Evolutionary conservation across 1,139 yeast species (phyloP), one percentile per base, ranked within the genome.

Genomic region (Kurtzmaniella quercitrusa): DNA sequence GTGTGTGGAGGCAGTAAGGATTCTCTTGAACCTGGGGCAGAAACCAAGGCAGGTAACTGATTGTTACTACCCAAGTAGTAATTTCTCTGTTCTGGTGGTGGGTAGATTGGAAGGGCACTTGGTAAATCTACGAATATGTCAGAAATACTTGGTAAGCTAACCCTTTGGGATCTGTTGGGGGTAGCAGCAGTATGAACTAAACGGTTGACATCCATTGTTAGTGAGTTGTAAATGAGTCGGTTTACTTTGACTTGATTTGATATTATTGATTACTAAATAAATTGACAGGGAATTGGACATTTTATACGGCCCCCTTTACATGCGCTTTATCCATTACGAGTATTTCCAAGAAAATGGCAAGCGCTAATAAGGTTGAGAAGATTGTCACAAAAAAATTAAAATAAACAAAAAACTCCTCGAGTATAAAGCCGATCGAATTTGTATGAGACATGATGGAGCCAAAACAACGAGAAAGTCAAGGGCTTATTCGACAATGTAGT

Each of bases 131-230:
- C 39, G 12, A 43, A 34, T 6, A 43, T 43, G 33, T 43, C 42
- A 29, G 46, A 43, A 6, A 43, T 43, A 12, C 44, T 42, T 19
- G 46, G 46, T 15, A 43, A 45, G n/a, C 41, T 37, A 14, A 43
- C 43, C 14, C 34, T 43, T 21, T 29, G 39, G 23, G 16, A 38
- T 19, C 11, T 9, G 27, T 41, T 40, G n/a, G 43, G 43, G n/a
- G n/a, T n/a, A n/a, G 41, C 46, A n/a, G 33, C 36, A 12, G 44
- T 40, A 29, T 43, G 44, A n/a, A 43, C 39, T 41, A 43, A 41
- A 31, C 37, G 38, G 34, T 43, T 43, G 19, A 43, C 44, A 36
- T 43, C 39, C 46, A 43, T 43, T n/a, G 27, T 36, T 12, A 27
- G 23, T 27, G 14, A 27, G 31, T 27, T 27, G 3, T 10, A 8